Evolutionary conservation across 176 grass and related monocot species (phyloP).

Genomic region (Triticum urartu): DNA sequence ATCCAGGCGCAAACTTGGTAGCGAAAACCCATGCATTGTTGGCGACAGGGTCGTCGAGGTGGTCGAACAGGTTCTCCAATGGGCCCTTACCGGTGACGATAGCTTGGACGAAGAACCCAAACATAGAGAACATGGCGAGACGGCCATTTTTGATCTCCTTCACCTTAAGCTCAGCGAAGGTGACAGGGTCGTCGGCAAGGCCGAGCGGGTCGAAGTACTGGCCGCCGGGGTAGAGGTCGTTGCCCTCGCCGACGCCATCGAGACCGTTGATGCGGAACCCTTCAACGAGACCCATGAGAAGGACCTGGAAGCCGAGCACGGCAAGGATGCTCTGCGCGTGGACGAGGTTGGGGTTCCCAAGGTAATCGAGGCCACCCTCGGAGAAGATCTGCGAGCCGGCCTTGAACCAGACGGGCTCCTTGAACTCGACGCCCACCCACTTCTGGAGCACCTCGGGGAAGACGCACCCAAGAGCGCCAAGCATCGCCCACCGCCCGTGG

Average conservation of each 20-base stretch:
- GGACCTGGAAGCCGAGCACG: conserved; percentile 79
- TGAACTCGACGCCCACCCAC: conserved; percentile 92
- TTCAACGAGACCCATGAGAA: conserved; percentile 95
- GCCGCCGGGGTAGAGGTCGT: conserved; percentile 91
- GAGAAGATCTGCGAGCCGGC: conserved; percentile 97
- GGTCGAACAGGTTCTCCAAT: conserved; percentile 91
- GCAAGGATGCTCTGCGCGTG: conserved; percentile 98
- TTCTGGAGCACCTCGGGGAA: conserved; percentile 84
- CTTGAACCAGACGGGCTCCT: conserved; percentile 99
- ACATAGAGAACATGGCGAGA: conserved; percentile 98
- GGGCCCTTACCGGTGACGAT: conserved; percentile 94
- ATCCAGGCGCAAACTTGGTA: conserved; percentile 84
- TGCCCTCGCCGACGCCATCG: conserved; percentile 81
- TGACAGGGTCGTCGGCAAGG: conserved; percentile 80
- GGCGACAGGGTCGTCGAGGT: conserved; percentile 80
- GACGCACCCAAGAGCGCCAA: conserved; percentile 90
- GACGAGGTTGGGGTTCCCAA: conserved; percentile 95
- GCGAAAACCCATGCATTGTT: conserved; percentile 98
- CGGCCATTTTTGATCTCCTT: conserved; percentile 98
- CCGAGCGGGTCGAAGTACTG: conserved; percentile 91
- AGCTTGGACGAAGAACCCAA: conserved; percentile 89
- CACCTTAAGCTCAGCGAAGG: conserved; percentile 88
- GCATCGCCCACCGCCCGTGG: conserved; percentile 93
- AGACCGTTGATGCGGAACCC: conserved; percentile 94
- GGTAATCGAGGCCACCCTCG: conserved; percentile 94